A percentile compares a stretch with the other conserved stretches of the same genome.
Conservation (phyloP, 2,329 filamentous ascomycete genomes). For the Neodidymelliopsis sp. region DNA sequence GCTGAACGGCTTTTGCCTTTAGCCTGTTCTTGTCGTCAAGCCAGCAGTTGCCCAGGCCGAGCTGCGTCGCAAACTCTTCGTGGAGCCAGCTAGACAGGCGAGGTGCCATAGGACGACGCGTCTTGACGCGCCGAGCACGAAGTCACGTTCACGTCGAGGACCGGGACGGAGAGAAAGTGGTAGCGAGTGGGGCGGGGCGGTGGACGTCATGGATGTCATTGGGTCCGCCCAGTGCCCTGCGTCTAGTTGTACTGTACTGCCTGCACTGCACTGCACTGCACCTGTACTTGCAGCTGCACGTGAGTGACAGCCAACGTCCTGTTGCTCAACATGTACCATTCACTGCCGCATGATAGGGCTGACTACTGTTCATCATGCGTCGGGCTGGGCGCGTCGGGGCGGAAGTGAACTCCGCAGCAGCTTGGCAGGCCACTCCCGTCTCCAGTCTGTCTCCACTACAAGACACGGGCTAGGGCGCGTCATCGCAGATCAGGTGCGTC, state of each 20-base stretch:
- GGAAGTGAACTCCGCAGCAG: background rate
- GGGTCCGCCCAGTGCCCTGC: too few relatives aligned
- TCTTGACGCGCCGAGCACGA: slow-evolving; percentile 8
- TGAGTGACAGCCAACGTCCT: too few relatives aligned
- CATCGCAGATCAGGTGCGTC: slow-evolving; percentile 2
- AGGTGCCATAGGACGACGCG: slow-evolving; percentile 23
- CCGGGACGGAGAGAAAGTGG: background rate
- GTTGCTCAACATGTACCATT: too few relatives aligned
- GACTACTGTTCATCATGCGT: background rate
- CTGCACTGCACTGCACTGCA: too few relatives aligned
- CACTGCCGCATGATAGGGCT: too few relatives aligned
- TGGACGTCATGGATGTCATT: background rate
- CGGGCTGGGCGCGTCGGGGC: background rate
- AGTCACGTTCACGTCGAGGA: background rate
- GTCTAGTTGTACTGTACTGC: too few relatives aligned
- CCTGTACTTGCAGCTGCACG: too few relatives aligned
- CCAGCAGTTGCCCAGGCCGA: slow-evolving; percentile 35
- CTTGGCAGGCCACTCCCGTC: too few relatives aligned
- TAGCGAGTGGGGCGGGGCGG: background rate
- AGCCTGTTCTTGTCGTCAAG: slow-evolving; percentile 22
- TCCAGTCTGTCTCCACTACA: slow-evolving; percentile 3
- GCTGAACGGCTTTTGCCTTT: slow-evolving; percentile 13
- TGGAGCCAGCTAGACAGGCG: slow-evolving; percentile 33
- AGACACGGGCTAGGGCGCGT: slow-evolving; percentile 1
- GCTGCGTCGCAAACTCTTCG: slow-evolving; percentile 27